Evolutionary conservation across 1,284 basidiomycete genomes (phyloP), one percentile per base, ranked within the genome.

Genomic region (Leucoagaricus sp.): DNA sequence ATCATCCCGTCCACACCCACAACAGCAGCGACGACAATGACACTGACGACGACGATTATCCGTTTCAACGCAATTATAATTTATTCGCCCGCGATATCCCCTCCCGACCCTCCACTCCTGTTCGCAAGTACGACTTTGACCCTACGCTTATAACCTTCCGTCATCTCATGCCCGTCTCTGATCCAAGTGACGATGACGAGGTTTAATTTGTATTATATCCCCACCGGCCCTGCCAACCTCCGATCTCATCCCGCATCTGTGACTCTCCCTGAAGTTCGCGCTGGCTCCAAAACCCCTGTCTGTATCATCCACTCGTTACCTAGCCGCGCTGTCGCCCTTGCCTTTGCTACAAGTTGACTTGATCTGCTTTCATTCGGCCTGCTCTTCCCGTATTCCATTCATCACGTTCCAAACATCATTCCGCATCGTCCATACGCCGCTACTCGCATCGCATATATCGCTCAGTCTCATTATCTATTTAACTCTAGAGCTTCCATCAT

Each of bases 101-200:
- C 61, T 61, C 62, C 34, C 58, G 63, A 21, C 61, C 63, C 51
- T 63, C 69, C 58, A 81, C 82, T 25, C 80, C 52, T 12, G 19
- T 78, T 13, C 31, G 12, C 21, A 68, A 64, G 33, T 71, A 78
- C 48, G 73, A 69, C 33, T 67, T 77, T 61, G 71, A 76, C 61
- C 79, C 78, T 10, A 76, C 78, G 53, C 74, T 70, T 59, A 74
- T 83, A 61, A 73, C 76, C 28, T 87, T 86, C 61, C 76, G 75
- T 67, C 75, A 83, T 61, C 79, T 86, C 64, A 86, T 87, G 83
- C 85, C 84, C 55, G 73, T 79, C 59, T 63, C 64, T 38, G 36
- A 38, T 38, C 36, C 36, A 38, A 41, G n/a, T 13, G 40, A 41
- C 57, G 65, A 61, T 64, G 58, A 63, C 53, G 64, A 71, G 61